Evolutionary conservation across 139 green algal genomes (phyloP), one percentile per base, ranked within the genome.

Genomic region (Coccomyxa sp.): DNA sequence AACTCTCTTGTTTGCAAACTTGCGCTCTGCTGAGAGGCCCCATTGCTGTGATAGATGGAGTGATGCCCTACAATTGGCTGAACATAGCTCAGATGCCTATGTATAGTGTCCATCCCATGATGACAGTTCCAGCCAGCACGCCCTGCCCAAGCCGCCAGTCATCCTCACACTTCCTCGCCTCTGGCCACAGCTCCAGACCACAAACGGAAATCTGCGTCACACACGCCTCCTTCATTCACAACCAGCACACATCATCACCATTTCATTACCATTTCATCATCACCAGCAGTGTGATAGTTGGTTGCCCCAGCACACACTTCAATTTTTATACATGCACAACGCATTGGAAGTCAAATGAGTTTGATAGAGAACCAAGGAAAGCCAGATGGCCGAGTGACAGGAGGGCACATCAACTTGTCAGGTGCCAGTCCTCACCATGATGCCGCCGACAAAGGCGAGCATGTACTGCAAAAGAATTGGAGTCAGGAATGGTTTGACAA

Each of bases 181-280:
- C 95, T 10, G 95, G 95, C 91, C 89, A 95, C 79, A 98, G 91
- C 89, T 98, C 95, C 51, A 96, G 83, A 32, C 79, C 82, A 68
- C 93, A 97, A 30, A 98, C 94, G 0, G 93, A 92, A 58, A 93
- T 77, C 89, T 92, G 85, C 76, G 86, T 66, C 76, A 58, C 31
- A 67, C 7, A 57, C 32, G 14, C 31, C 9, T 17, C 58, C 71
- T 18, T 67, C 0, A 67, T 4, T 71, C 21, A 25, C n/a, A n/a
- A n/a, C 58, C 21, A 57, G 51, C 27, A 30, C 67, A 18, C 25
- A 16, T 71, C 82, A 63, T 75, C 23, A 58, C n/a, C n/a, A n/a
- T n/a, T n/a, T n/a, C n/a, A n/a, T n/a, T n/a, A n/a, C n/a, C n/a
- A n/a, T n/a, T n/a, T n/a, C n/a, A n/a, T n/a, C n/a, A n/a, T n/a